These are phyloP conservation scores for Gynandropsis gynandra DNA, from an alignment of 345 rosid species.

Conservation along the genomic window DNA sequence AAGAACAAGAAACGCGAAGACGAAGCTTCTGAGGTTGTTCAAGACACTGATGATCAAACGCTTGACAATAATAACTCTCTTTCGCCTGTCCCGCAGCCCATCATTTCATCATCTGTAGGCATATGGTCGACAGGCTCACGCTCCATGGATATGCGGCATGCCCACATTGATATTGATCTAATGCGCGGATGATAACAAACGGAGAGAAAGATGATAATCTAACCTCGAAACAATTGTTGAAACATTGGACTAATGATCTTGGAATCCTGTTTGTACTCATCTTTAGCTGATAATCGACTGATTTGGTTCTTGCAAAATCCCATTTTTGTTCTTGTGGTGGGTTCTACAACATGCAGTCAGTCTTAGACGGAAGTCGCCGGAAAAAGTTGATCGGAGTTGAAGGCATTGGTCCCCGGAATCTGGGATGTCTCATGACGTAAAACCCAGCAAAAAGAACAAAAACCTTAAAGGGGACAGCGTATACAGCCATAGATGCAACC, in stretches of 20 bases:
- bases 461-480: slow-evolving; percentile 68
- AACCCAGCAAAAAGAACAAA: slow-evolving; percentile 50
- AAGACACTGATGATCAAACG: slow-evolving; percentile 31
- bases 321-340: background rate
- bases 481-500: slow-evolving; percentile 56
- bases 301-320: too few species aligned
- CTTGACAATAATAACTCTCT: slow-evolving; percentile 24
- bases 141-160: slow-evolving; percentile 55
- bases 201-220: too few species aligned
- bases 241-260: too few species aligned
- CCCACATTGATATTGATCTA: slow-evolving; percentile 79
- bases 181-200: slow-evolving; percentile 60
- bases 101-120: slow-evolving; percentile 37
- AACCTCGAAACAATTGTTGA: too few species aligned
- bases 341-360: slow-evolving; percentile 71
- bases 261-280: too few species aligned
- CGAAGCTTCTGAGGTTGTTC: slow-evolving; percentile 34
- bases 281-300: too few species aligned
- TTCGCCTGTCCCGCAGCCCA: slow-evolving; percentile 13
- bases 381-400: slow-evolving; percentile 67
- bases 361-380: slow-evolving; percentile 70
- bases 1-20: slow-evolving; percentile 55
- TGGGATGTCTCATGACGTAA: slow-evolving; percentile 82
- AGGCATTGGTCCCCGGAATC: slow-evolving; percentile 64
- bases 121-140: slow-evolving; percentile 68